A percentile compares a stretch with the other conserved stretches of the same genome.
These are phyloP conservation scores for Mediolabrus comicus DNA, from an alignment of 108 stramenopile species.

Conservation along the genomic window DNA sequence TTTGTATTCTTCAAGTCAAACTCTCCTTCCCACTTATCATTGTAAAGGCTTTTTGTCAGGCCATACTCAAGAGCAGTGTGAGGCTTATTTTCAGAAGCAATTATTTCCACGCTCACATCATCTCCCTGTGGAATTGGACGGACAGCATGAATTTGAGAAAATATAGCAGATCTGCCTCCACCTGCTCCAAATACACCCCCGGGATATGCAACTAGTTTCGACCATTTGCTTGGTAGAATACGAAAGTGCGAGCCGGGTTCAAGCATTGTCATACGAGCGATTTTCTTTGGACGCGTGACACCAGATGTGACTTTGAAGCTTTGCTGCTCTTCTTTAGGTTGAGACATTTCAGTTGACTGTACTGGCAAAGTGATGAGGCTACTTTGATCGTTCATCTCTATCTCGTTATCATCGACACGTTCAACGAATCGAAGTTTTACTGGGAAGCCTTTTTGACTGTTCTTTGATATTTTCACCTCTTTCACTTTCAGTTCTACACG, in stretches of 20 bases:
- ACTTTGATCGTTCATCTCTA: constrained; percentile 39
- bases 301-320: constrained; percentile 63
- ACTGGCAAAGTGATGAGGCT: constrained; percentile 1
- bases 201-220: constrained; percentile 23
- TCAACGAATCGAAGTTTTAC: constrained; percentile 67
- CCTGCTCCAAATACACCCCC: constrained; percentile 53
- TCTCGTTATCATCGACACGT: constrained; percentile 48
- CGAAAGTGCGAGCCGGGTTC: constrained; percentile 65
- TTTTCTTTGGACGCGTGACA: constrained; percentile 55
- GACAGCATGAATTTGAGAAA: constrained; percentile 40
- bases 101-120: constrained; percentile 66
- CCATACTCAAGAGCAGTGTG: constrained; percentile 79
- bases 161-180: constrained; percentile 28
- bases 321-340: constrained; percentile 43
- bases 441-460: constrained; percentile 21
- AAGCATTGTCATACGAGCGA: constrained; percentile 63
- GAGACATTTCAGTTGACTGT: neutral
- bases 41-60: constrained; percentile 73
- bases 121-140: constrained; percentile 49
- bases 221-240: constrained; percentile 37
- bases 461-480: constrained; percentile 41
- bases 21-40: constrained; percentile 68
- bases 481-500: constrained; percentile 44
- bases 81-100: constrained; percentile 74
- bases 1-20: constrained; percentile 44